Percentiles rank a stretch among this genome's conserved stretches.
Evolutionary conservation across 176 grass and related monocot species (phyloP).

Genomic region (Hordeum vulgare): MorexV3_pseudomolecules_assembly NC_058521.1:586574008-586574507

Average conservation of each 20-base stretch:
- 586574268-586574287: too few relatives aligned
- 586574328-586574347: constrained; percentile 57
- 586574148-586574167: background rate
- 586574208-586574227: background rate
- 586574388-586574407: constrained; percentile 62
- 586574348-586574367: constrained; percentile 38
- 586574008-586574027: background rate
- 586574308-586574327: background rate
- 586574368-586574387: constrained; percentile 27
- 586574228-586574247: background rate
- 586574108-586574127: background rate
- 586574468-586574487: background rate
- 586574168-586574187: too few relatives aligned
- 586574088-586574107: constrained; percentile 29
- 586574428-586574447: constrained; percentile 46
- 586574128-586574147: background rate
- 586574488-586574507: background rate
- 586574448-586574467: background rate
- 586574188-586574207: background rate
- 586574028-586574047: constrained; percentile 58
- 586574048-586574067: constrained; percentile 78
- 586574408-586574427: constrained; percentile 56
- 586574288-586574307: background rate
- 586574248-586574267: background rate
- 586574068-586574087: constrained; percentile 60